Base-by-base conservation (phyloP, 2,329 filamentous ascomycete species). In the Pseudocercospora eumusae region DNA sequence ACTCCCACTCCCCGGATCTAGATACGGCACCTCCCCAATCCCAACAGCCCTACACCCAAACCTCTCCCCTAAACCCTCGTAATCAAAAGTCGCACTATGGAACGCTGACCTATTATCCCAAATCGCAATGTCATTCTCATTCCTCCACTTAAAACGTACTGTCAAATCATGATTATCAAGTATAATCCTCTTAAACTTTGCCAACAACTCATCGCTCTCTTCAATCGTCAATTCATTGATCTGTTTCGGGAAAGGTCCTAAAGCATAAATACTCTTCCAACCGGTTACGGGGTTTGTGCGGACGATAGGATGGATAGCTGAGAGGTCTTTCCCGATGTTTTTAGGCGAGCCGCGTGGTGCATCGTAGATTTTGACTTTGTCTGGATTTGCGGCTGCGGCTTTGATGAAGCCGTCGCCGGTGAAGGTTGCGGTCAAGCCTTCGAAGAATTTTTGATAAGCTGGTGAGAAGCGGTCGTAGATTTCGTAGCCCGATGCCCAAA, bases 401-500 rank as follows among this genome's bases (percentile, higher is more conserved):
- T 75, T 73, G 70, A 80, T 78, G 44, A 73, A 71, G 20, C 68
- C 69, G 5, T 70, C 66, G 2, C 68, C 68, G 10, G 42, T 54
- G 57, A 72, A 84, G 0, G 82, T 85, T 2, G 82, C 86, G 0
- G 84, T 87, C 4, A 88, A 74, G 0, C 74, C 72, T 60, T 89
- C 85, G 47, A 88, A 78, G 73, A 88, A 88, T 27, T 76, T 76
- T 58, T 83, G 84, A 55, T 84, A 83, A 0, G 82, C 76, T 1
- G 77, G 75, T 3, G 83, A 86, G 63, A 89, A 79, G 28, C 84
- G 82, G 68, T 90, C 86, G 69, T 87, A 89, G 20, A 88, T 74
- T 67, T 89, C 86, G 69, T 88, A 89, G 0, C 85, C 86, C 0
- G 85, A 87, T 0, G 86, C 87, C 86, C 86, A 90, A 6, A 89